phyloP scores from a whole-genome alignment of 2,329 filamentous ascomycete species.

The Neofusicoccum sp. region DNA sequence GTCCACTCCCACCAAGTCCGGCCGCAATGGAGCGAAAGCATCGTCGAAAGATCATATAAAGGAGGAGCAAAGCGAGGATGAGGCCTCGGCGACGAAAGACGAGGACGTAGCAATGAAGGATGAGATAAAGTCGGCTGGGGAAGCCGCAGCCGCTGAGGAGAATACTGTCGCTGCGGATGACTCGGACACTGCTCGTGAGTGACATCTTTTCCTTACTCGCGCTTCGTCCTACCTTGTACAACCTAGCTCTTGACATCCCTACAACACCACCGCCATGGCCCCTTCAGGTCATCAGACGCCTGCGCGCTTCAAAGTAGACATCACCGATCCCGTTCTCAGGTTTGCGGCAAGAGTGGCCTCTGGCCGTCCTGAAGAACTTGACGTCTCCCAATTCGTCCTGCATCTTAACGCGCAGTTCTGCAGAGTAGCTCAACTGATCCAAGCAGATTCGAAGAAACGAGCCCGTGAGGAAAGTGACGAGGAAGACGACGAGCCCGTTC shows the following conservation, averaged over 20 bases:
- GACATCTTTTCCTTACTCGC: neutral
- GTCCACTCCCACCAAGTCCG: neutral
- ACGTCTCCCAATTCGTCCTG: no score
- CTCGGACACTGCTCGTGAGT: conserved; percentile 10
- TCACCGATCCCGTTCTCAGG: no score
- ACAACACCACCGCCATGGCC: neutral
- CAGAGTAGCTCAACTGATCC: neutral
- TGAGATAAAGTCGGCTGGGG: neutral
- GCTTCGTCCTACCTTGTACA: neutral
- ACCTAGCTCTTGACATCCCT: neutral
- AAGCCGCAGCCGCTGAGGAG: neutral
- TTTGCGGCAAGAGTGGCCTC: no score
- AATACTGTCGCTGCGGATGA: neutral
- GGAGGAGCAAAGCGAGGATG: conserved; percentile 22
- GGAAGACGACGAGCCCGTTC: conserved; percentile 35
- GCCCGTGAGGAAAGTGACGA: conserved; percentile 9
- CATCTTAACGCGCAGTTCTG: no score
- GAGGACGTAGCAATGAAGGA: conserved; percentile 17
- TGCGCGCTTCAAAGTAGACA: neutral
- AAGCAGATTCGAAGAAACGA: conserved; percentile 13
- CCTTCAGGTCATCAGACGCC: neutral
- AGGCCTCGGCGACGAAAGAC: neutral
- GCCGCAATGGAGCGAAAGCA: neutral
- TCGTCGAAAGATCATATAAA: neutral
- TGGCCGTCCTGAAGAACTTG: no score